phyloP scores from a whole-genome alignment of 164 flowering plant genomes.

The Chimonanthus praecox region DNA sequence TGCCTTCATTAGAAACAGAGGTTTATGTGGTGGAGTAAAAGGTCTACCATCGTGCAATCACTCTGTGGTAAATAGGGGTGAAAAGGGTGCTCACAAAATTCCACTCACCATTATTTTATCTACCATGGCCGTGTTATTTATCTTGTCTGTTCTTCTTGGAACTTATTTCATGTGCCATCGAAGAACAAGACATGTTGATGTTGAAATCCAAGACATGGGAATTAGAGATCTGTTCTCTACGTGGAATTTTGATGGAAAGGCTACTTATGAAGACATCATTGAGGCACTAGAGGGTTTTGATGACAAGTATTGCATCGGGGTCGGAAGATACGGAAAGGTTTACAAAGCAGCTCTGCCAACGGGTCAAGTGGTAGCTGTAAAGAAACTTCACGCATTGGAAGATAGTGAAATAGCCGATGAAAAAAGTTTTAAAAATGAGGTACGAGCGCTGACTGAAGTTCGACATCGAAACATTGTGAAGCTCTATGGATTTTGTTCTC shows the following conservation, averaged over 20 bases:
- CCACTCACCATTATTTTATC: neutral
- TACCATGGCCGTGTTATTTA: neutral
- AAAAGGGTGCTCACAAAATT: neutral
- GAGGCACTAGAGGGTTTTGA: constrained; percentile 12
- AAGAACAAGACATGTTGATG: neutral
- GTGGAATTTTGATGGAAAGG: constrained; percentile 12
- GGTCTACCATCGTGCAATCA: neutral
- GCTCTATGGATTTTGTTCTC: neutral
- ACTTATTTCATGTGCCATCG: neutral
- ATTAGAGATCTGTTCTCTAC: neutral
- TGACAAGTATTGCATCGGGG: neutral
- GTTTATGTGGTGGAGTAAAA: neutral
- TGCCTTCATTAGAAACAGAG: neutral
- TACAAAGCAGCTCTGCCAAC: constrained; percentile 9
- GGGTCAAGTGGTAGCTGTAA: constrained; percentile 11
- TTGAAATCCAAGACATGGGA: neutral
- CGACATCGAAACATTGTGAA: neutral
- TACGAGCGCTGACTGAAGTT: neutral
- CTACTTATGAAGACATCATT: constrained; percentile 11
- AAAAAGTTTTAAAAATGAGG: neutral
- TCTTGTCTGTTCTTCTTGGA: neutral
- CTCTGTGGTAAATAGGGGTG: neutral
- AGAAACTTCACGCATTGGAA: constrained; percentile 2
- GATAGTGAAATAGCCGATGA: neutral
- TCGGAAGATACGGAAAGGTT: constrained; percentile 6